Base-by-base conservation (phyloP, 1,284 basidiomycete genomes). In the Phlebopus sp. region DNA sequence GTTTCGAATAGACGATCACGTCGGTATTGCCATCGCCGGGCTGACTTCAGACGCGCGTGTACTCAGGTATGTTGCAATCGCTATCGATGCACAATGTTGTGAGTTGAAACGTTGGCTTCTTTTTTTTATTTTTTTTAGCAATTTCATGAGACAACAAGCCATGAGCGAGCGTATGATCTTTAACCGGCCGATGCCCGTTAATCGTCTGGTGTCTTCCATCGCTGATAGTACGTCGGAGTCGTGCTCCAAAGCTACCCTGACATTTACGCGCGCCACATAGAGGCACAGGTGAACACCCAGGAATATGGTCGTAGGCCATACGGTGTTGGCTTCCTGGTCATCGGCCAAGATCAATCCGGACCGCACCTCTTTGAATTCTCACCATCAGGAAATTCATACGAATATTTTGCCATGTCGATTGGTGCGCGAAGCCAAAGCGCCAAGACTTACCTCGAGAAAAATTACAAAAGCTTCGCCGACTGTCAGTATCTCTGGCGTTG, bases 81-180 rank as follows among this genome's bases (percentile, higher is more conserved):
- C 23, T 18, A 29, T 32, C 8, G 52, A 14, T 52, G 18, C 38
- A 21, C 31, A 15, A 11, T 13, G 19, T 23, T 21, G 25, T 36
- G 36, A 35, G 18, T 37, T 29, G 19, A 41, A 40, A 43, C 27
- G 25, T 37, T 5, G 10, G 49, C 39, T 17, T 46, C 19, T 2
- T 21, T 30, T 21, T 44, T 97, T 93, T 65, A 98, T 17, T 46
- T 17, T 2, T 21, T 30, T 21, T 44, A 97, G 94, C 66, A 98
- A 99, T 74, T 98, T 96, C 69, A 99, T 99, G 97, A 84, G 97
- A 32, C 97, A 98, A 71, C 92, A 99, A 72, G 95, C 97, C 37
- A 95, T 99, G 84, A 85, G 84, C 18, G 92, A 90, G 15, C 86
- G 89, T 59, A 95, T 99, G 88, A 75, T 92, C 44, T 98, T 96